Base-by-base conservation (phyloP, 495 filamentous ascomycete genomes). In the Lindgomyces ingoldianus region DNA sequence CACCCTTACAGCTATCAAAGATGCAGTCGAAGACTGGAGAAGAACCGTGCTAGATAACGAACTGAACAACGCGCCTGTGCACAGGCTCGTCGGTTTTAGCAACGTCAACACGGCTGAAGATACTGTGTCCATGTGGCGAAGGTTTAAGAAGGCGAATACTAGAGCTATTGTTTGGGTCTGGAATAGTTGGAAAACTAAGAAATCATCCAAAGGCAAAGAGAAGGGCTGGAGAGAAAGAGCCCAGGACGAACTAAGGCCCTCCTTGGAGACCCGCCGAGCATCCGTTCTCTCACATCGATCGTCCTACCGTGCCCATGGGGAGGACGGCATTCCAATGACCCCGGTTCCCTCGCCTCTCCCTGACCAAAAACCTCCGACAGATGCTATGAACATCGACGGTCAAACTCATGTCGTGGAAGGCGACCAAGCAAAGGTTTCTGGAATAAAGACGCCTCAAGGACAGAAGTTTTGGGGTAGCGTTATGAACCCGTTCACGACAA, bases 1-100 rank as follows among this genome's bases (percentile, higher is more conserved):
- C n/a, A 78, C 86, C 64, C 82, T 98, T 49, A 99, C 95, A 9
- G 86, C 90, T 3, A 79, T 96, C 69, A 99, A 98, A 77, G 95
- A 99, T 73, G 94, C 88, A n/a, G 90, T 98, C 65, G 95, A 99
- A 77, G 95, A 99, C 80, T 97, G 91, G 81, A 85, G 95, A 60
- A 84, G 95, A 75, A 97, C 92, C 1, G 82, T 91, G 22, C 86
- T 96, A 19, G 95, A 99, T 72, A 96, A 87, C 61, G 90, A 96
- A 70, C 82, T 99, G 54, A 99, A 99, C 78, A 97, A 99, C 69
- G 93, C 95, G 14, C 89, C 93, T 0, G 90, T 97, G 14, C 93
- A 99, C 76, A 84, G 93, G 27, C 78, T 99, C 27, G 76, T 91
- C 0, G 89, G 91, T 58, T 96, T 88, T 86, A 82, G 88, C 68